phyloP scores from a whole-genome alignment of 371 early-diverging fungal genomes.

The Syncephalastrum racemosum region DNA sequence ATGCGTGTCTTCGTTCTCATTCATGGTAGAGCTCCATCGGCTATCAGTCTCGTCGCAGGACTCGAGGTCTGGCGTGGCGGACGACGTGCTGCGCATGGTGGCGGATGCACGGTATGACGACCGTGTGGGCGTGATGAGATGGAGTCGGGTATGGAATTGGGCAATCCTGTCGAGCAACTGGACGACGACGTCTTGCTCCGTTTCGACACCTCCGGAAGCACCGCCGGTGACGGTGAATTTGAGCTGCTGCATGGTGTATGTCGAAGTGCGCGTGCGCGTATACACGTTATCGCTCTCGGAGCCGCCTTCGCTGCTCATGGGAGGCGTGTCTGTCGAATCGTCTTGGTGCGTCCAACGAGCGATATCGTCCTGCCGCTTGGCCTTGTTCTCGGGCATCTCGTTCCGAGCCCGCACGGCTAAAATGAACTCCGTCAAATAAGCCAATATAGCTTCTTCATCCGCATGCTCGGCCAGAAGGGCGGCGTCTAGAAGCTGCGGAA shows the following conservation, averaged over 20 bases:
- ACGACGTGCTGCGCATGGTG: conserved; percentile 10
- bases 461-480: conserved; percentile 14
- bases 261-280: conserved; percentile 29
- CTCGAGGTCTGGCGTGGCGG: conserved; percentile 13
- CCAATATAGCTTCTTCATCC: conserved; percentile 21
- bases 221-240: conserved; percentile 36
- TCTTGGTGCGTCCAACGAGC: conserved; percentile 12
- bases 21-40: conserved; percentile 3
- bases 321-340: conserved; percentile 9
- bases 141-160: conserved; percentile 31
- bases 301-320: conserved; percentile 8
- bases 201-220: conserved; percentile 21
- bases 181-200: conserved; percentile 26
- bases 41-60: conserved; percentile 5
- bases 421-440: conserved; percentile 22
- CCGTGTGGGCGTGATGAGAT: conserved; percentile 34
- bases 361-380: conserved; percentile 16
- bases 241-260: conserved; percentile 35
- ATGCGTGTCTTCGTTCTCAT: conserved; percentile 8
- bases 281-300: conserved; percentile 1
- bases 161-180: conserved; percentile 30
- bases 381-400: conserved; percentile 2
- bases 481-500: conserved; percentile 25
- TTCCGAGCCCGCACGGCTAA: conserved; percentile 12
- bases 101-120: conserved; percentile 17